phyloP scores from a whole-genome alignment of 176 grass and related monocot genomes.

The Leersia perrieri region DNA sequence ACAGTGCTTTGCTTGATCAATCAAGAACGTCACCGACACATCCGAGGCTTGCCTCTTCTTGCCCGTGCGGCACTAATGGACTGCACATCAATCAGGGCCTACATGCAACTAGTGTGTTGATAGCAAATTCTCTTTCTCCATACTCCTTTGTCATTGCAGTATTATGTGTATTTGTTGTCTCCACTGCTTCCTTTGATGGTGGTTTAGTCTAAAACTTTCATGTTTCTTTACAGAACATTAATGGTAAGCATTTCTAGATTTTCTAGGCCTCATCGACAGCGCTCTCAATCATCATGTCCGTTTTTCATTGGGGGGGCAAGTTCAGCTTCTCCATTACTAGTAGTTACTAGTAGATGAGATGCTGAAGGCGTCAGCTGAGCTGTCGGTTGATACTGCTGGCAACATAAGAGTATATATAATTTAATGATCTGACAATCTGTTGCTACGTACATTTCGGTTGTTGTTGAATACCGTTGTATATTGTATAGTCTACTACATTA shows the following conservation, averaged over 20 bases:
- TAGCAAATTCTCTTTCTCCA: not conserved
- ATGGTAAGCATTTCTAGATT: not conserved
- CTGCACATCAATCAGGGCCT: not conserved
- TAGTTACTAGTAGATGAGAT: not conserved
- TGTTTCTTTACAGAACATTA: not conserved
- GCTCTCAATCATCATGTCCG: not conserved
- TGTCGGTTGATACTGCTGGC: constrained; percentile 2
- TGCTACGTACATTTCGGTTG: not conserved
- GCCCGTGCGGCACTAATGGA: not conserved
- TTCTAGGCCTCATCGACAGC: not conserved
- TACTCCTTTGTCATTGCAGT: not conserved
- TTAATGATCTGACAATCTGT: not conserved
- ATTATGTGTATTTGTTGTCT: not conserved
- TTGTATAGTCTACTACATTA: not conserved
- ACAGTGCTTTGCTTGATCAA: not conserved
- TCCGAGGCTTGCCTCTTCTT: constrained; percentile 6
- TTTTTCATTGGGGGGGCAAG: not conserved
- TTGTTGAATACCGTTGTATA: not conserved
- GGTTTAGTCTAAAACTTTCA: not conserved
- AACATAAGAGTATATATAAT: not conserved
- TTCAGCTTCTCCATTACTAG: not conserved
- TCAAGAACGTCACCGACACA: constrained; percentile 16
- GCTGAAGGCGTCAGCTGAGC: not conserved
- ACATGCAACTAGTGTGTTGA: not conserved
- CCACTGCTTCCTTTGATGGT: not conserved